Conservation (phyloP, 129 eudicot genomes). For the Helichrysum umbraculigerum region DNA sequence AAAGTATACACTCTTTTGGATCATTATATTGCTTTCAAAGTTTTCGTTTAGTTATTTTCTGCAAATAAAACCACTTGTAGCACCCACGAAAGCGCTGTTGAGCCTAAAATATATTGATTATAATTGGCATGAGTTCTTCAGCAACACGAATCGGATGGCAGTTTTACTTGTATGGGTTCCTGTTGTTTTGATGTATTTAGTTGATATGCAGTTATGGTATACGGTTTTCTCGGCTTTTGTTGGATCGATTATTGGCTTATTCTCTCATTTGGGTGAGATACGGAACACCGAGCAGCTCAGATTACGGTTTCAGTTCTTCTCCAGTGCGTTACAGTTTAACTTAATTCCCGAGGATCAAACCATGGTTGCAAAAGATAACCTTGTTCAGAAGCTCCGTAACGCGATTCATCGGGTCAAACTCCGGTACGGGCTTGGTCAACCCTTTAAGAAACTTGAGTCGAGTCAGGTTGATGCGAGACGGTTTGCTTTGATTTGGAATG, state of each 20-base stretch:
- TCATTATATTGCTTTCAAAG: constrained; percentile 65
- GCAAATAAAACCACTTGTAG: constrained; percentile 80
- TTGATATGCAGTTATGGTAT: constrained; percentile 88
- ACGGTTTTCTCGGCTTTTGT: constrained; percentile 63
- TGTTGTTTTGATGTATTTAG: constrained; percentile 65
- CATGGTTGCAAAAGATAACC: constrained; percentile 40
- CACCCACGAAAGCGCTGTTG: constrained; percentile 68
- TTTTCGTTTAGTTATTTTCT: constrained; percentile 71
- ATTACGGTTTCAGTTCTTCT: constrained; percentile 85
- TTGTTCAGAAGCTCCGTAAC: constrained; percentile 62
- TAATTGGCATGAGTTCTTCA: constrained; percentile 82
- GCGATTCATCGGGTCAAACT: constrained; percentile 70
- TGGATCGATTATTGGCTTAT: constrained; percentile 66
- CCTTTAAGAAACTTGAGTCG: constrained; percentile 69
- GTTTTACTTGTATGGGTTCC: constrained; percentile 72
- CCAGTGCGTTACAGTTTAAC: constrained; percentile 88
- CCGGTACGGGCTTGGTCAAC: constrained; percentile 86
- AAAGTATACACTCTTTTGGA: constrained; percentile 81
- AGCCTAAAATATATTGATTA: constrained; percentile 28
- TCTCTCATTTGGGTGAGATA: constrained; percentile 92
- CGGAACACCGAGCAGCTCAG: constrained; percentile 77
- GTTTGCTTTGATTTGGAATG: constrained; percentile 92
- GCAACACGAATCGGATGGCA: constrained; percentile 60
- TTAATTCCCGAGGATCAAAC: constrained; percentile 74
- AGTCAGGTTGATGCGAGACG: constrained; percentile 81